Conservation (phyloP, 768 basidiomycete genomes). For the Pulveroboletus sp. region DNA sequence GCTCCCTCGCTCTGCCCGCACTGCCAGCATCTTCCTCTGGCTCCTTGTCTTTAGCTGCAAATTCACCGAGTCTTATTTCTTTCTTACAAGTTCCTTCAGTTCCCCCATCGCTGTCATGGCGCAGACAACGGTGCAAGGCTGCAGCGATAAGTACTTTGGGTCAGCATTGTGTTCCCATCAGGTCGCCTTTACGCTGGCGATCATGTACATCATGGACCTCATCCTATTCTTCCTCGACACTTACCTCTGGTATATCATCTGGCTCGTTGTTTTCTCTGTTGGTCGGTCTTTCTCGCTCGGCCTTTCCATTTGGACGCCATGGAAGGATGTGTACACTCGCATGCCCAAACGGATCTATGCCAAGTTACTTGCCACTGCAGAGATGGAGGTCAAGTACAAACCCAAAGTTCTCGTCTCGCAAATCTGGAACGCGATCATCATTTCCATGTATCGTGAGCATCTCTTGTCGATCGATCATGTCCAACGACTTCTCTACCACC, state of each 20-base stretch:
- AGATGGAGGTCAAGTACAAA: conserved; percentile 99
- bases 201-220: conserved; percentile 99
- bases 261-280: conserved; percentile 93
- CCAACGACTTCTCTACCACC: conserved; percentile 94
- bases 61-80: conserved; percentile 96
- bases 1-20: conserved; percentile 65
- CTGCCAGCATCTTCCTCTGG: conserved; percentile 86
- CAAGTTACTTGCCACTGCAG: conserved; percentile 89
- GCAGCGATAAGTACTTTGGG: conserved; percentile 82
- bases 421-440: conserved; percentile 99
- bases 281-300: conserved; percentile 88
- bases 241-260: conserved; percentile 99
- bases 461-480: conserved; percentile 97
- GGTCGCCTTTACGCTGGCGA: conserved; percentile 87
- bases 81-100: conserved; percentile 94
- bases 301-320: conserved; percentile 98
- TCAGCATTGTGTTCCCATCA: conserved; percentile 82
- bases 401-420: conserved; percentile 99
- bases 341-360: conserved; percentile 98
- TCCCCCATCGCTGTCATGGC: conserved; percentile 97
- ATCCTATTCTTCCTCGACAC: conserved; percentile 99
- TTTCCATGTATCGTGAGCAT: conserved; percentile 99
- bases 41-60: conserved; percentile 94
- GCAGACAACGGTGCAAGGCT: conserved; percentile 87
- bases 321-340: conserved; percentile 95